Conservation (phyloP, 2,329 filamentous ascomycete species). For the Arthrobotrys sinensis region DNA sequence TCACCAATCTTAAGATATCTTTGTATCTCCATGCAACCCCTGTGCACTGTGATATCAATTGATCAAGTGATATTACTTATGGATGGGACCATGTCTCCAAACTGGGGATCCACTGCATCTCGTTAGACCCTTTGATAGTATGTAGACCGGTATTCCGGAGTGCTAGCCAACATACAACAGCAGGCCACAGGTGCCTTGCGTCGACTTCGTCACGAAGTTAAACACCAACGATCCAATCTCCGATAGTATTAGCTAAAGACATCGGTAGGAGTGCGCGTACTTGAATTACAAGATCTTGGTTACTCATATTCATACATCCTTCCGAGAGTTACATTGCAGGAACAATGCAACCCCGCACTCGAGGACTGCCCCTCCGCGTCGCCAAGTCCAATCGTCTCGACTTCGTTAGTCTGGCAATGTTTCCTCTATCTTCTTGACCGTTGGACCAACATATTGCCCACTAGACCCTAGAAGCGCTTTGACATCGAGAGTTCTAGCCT, state of each 20-base stretch:
- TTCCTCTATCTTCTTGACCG: not conserved
- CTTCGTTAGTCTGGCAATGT: constrained; percentile 38
- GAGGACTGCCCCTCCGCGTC: not conserved
- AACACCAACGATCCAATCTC: constrained; percentile 20
- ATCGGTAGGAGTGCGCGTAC: not conserved
- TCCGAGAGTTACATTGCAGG: constrained; percentile 55
- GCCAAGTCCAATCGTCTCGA: constrained; percentile 14
- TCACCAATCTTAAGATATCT: not conserved
- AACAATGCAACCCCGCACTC: constrained; percentile 47
- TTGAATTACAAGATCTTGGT: not conserved
- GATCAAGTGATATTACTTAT: not conserved
- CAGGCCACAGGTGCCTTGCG: constrained; percentile 18
- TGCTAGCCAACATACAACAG: constrained; percentile 22
- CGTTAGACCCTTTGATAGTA: not conserved
- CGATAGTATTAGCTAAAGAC: not conserved
- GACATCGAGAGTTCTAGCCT: not conserved
- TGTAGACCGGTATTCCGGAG: not conserved
- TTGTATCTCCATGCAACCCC: not conserved
- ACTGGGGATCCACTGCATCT: not conserved
- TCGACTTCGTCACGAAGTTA: constrained; percentile 19
- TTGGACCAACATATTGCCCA: constrained; percentile 2
- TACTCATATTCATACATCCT: constrained; percentile 27
- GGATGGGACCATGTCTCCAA: constrained; percentile 5
- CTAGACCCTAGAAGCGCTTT: not conserved
- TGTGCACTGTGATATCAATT: not conserved